Evolutionary conservation across 441 rosid species (phyloP).

Genomic region (Erodium texanum): DNA sequence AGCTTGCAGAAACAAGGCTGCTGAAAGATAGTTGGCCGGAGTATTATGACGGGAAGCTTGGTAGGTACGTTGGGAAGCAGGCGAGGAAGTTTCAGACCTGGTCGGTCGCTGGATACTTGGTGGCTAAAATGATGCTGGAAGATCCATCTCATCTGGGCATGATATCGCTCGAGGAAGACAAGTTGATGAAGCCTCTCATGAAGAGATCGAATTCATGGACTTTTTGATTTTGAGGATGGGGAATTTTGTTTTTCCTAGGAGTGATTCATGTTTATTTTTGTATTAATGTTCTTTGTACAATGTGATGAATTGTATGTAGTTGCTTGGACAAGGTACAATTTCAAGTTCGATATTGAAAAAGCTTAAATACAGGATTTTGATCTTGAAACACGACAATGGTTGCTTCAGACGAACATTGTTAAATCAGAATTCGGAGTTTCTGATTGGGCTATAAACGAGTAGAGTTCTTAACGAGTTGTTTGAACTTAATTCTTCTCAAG

Average conservation of each 20-base stretch:
- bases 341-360: no score
- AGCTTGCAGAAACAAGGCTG: slow-evolving; percentile 58
- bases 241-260: not conserved
- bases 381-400: no score
- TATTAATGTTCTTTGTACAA: not conserved
- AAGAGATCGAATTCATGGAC: slow-evolving; percentile 85
- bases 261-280: not conserved
- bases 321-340: not conserved
- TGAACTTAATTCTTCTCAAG: no score
- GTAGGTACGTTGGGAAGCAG: slow-evolving; percentile 73
- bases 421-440: no score
- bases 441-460: no score
- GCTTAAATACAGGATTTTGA: no score
- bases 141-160: slow-evolving; percentile 88
- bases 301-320: not conserved
- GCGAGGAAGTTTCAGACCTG: slow-evolving; percentile 74
- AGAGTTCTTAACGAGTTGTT: no score
- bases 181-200: slow-evolving; percentile 61
- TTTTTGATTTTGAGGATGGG: slow-evolving; percentile 24
- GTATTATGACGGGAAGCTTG: slow-evolving; percentile 79
- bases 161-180: slow-evolving; percentile 82
- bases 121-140: slow-evolving; percentile 86
- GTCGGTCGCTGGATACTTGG: slow-evolving; percentile 84
- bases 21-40: slow-evolving; percentile 80
- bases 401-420: no score